These are phyloP conservation scores for Castanea mollissima DNA, from an alignment of 306 rosid species.

Conservation along the genomic window DNA sequence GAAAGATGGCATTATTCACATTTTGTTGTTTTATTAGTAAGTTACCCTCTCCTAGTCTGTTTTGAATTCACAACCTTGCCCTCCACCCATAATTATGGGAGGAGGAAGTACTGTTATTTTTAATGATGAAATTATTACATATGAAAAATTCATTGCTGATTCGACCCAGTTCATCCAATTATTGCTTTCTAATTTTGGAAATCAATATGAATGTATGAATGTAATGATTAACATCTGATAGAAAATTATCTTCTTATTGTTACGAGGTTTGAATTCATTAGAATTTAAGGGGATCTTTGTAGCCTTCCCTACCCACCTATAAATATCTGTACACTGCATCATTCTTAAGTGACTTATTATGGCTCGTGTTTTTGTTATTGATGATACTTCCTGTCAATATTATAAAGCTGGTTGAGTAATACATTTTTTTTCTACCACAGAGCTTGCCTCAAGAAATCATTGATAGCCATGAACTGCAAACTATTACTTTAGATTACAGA, in stretches of 20 bases:
- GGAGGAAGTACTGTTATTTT: too few relatives aligned
- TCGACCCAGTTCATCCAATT: too few relatives aligned
- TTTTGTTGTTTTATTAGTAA: too few relatives aligned
- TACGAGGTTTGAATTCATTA: background rate
- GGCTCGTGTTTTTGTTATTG: background rate
- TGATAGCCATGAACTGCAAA: slow-evolving; percentile 73
- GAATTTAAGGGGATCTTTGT: background rate
- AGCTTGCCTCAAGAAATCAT: slow-evolving; percentile 95
- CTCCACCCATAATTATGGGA: too few relatives aligned
- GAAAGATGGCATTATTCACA: too few relatives aligned
- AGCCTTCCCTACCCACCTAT: background rate
- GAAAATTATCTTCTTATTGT: background rate
- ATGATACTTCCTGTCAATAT: background rate
- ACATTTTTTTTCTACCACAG: slow-evolving; percentile 36
- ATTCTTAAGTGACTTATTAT: background rate
- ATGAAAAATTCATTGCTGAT: too few relatives aligned
- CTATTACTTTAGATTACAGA: slow-evolving; percentile 92
- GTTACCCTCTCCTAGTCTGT: too few relatives aligned
- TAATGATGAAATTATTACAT: too few relatives aligned
- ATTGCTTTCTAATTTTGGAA: background rate
- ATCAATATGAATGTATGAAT: background rate
- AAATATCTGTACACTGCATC: too few relatives aligned
- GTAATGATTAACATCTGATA: background rate
- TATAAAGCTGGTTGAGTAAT: slow-evolving; percentile 11
- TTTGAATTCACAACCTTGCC: too few relatives aligned